A percentile compares a stretch with the other conserved stretches of the same genome.
Conservation (phyloP, 2,329 filamentous ascomycete genomes). For the Colletotrichum neosansevieriae region DNA sequence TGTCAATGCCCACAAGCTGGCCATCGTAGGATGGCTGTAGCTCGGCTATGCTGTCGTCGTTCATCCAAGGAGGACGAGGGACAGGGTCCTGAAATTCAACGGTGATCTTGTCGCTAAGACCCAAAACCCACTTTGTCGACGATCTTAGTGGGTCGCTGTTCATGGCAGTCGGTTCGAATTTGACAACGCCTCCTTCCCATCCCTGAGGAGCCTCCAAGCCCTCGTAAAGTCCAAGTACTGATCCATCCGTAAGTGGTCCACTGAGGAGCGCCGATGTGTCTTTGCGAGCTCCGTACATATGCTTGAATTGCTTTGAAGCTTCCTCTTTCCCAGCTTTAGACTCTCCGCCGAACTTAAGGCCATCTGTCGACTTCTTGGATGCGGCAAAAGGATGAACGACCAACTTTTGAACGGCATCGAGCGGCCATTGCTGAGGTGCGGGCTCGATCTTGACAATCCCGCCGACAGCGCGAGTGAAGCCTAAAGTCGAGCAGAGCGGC, state of each 20-base stretch:
- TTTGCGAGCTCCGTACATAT: constrained; percentile 70
- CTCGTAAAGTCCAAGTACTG: constrained; percentile 74
- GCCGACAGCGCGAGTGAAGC: constrained; percentile 80
- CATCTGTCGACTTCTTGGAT: constrained; percentile 68
- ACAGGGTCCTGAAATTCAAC: constrained; percentile 84
- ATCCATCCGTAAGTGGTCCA: constrained; percentile 90
- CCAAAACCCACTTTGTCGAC: constrained; percentile 74
- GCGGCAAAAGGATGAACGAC: constrained; percentile 85
- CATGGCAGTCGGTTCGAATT: constrained; percentile 73
- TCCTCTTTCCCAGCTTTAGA: constrained; percentile 86
- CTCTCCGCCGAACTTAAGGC: constrained; percentile 88
- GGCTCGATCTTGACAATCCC: constrained; percentile 89
- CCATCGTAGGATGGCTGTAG: constrained; percentile 69
- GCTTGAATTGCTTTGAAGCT: constrained; percentile 76
- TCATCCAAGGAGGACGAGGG: constrained; percentile 70
- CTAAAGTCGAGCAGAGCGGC: constrained; percentile 79
- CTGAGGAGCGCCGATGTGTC: constrained; percentile 67
- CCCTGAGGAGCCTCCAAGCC: constrained; percentile 66
- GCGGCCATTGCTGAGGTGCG: constrained; percentile 78
- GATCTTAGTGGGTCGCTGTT: constrained; percentile 41
- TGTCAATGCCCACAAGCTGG: constrained; percentile 85
- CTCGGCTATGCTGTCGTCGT: constrained; percentile 59
- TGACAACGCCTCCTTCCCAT: constrained; percentile 88
- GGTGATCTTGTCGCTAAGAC: constrained; percentile 78
- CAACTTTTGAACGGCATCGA: constrained; percentile 72